Evolutionary conservation across 2,329 filamentous ascomycete species (phyloP).

Genomic region (Pestalotiopsis sp.): DNA sequence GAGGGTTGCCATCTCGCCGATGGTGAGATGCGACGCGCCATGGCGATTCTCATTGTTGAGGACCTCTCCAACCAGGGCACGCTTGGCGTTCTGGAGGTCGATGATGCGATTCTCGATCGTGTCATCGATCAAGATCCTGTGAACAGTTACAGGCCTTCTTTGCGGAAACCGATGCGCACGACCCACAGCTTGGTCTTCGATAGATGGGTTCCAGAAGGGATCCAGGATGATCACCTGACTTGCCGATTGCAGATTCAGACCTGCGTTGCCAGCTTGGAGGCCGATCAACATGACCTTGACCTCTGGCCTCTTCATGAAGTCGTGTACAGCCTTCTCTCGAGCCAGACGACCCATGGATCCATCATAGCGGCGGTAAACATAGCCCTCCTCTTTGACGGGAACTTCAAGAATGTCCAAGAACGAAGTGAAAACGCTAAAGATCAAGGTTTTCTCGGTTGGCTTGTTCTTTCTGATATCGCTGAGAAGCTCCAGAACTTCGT

Average conservation of each 20-base stretch:
- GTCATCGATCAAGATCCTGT: conserved; percentile 65
- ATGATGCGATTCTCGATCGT: conserved; percentile 78
- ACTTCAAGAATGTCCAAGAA: conserved; percentile 36
- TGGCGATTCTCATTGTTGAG: conserved; percentile 25
- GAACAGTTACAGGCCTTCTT: conserved; percentile 60
- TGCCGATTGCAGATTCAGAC: conserved; percentile 28
- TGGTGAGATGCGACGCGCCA: conserved; percentile 15
- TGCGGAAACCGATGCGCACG: conserved; percentile 10
- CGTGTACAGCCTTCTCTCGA: conserved; percentile 27
- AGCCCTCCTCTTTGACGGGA: conserved; percentile 28
- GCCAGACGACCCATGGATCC: conserved; percentile 27
- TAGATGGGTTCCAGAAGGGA: conserved; percentile 13
- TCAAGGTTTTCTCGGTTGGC: conserved; percentile 31
- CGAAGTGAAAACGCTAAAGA: conserved; percentile 37
- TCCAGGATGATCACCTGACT: conserved; percentile 14
- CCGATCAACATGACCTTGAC: conserved; percentile 67
- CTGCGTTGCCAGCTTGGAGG: conserved; percentile 73
- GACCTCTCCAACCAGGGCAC: conserved; percentile 53
- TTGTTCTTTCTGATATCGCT: conserved; percentile 24
- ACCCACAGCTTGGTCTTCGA: conserved; percentile 11
- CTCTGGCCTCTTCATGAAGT: conserved; percentile 27
- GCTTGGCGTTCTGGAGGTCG: conserved; percentile 69
- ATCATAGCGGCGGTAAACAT: conserved; percentile 32
- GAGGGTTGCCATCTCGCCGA: conserved; percentile 20
- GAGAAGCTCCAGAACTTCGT: conserved; percentile 32